Conservation (phyloP, 768 basidiomycete species). For the Lentinula lateritia region DNA sequence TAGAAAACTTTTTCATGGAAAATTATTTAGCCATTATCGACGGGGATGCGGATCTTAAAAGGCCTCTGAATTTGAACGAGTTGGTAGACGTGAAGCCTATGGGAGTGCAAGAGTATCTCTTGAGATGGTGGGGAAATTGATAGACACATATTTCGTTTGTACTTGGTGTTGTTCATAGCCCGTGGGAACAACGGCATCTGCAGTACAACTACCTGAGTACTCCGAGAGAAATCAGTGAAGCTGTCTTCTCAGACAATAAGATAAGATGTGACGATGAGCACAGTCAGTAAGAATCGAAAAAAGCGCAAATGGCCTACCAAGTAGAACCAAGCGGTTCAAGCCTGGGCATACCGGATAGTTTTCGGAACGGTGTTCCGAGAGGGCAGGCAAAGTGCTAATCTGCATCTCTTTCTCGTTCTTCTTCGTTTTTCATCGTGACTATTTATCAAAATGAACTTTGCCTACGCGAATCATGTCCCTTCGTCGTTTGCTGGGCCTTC, state of each 20-base stretch:
- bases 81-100: conserved; percentile 1
- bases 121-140: conserved; percentile 1
- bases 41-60: background rate
- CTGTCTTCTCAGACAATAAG: too few relatives aligned
- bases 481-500: background rate
- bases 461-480: background rate
- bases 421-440: background rate
- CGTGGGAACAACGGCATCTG: too few relatives aligned
- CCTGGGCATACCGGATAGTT: too few relatives aligned
- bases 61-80: background rate
- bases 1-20: background rate
- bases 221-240: too few relatives aligned
- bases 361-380: too few relatives aligned
- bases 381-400: background rate
- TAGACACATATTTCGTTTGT: background rate
- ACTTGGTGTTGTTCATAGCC: background rate
- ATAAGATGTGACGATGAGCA: too few relatives aligned
- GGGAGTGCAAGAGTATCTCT: background rate
- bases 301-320: too few relatives aligned
- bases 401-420: background rate
- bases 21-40: background rate
- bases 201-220: too few relatives aligned
- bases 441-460: background rate
- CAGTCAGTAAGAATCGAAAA: too few relatives aligned
- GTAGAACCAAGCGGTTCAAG: too few relatives aligned